These are phyloP conservation scores for Aspergillus persii DNA, from an alignment of 2,329 filamentous ascomycete species.

Conservation along the genomic window DNA sequence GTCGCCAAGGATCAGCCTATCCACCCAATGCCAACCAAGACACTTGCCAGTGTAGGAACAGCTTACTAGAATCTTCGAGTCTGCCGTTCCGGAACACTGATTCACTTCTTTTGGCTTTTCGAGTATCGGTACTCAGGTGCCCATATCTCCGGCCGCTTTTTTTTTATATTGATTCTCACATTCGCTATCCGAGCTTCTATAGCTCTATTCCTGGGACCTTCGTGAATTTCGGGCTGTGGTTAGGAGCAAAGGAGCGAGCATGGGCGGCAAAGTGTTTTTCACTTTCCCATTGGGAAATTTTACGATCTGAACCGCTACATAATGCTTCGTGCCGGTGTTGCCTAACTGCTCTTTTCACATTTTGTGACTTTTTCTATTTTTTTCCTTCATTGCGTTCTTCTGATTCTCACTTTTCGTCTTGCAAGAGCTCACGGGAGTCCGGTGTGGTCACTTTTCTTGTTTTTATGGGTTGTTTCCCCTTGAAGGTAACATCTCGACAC, in stretches of 20 bases:
- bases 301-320: constrained; percentile 30
- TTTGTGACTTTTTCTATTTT: constrained; percentile 31
- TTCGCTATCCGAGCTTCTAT: constrained; percentile 31
- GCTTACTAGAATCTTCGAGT: constrained; percentile 34
- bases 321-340: constrained; percentile 32
- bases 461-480: constrained; percentile 34
- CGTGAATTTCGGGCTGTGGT: constrained; percentile 32
- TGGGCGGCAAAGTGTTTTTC: constrained; percentile 33
- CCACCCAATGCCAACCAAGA: constrained; percentile 44
- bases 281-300: constrained; percentile 28
- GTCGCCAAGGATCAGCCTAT: constrained; percentile 42
- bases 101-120: constrained; percentile 11
- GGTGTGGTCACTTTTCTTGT: constrained; percentile 43
- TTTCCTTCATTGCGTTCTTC: constrained; percentile 31
- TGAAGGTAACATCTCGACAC: constrained; percentile 40
- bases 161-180: constrained; percentile 18
- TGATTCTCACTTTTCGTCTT: constrained; percentile 27
- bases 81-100: not conserved
- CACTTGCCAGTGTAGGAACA: constrained; percentile 43
- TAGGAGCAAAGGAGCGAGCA: constrained; percentile 37
- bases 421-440: constrained; percentile 44
- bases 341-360: constrained; percentile 28
- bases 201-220: constrained; percentile 41
- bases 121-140: not conserved
- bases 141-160: constrained; percentile 12